These are phyloP conservation scores for Crithidia fasciculata DNA, from an alignment of 208 protist species.

Conservation along the genomic window DNA sequence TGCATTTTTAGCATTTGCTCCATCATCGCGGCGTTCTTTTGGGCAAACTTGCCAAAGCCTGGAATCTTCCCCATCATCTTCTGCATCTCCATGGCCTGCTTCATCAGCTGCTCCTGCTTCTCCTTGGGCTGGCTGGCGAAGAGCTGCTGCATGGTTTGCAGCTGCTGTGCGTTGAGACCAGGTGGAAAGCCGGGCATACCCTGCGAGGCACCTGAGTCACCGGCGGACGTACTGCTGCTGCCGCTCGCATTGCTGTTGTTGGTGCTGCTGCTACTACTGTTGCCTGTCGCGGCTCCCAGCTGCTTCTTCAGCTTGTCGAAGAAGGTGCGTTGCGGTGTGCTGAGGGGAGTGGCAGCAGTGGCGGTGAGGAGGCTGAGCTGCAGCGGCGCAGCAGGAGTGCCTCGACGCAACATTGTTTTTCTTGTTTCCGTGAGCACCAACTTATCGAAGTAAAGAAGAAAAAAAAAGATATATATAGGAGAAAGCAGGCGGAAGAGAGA, in stretches of 20 bases:
- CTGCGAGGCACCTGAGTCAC: background rate
- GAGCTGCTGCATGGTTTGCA: constrained; percentile 77
- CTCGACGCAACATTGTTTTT: constrained; percentile 22
- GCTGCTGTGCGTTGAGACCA: constrained; percentile 64
- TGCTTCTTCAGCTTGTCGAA: constrained; percentile 32
- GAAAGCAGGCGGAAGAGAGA: too few relatives aligned
- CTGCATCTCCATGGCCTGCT: constrained; percentile 84
- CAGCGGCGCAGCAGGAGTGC: constrained; percentile 17
- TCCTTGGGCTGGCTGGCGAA: constrained; percentile 77
- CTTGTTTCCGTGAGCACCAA: background rate
- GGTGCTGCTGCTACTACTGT: constrained; percentile 5
- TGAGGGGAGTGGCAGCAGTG: constrained; percentile 4
- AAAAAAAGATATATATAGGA: too few relatives aligned
- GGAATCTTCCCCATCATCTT: constrained; percentile 82
- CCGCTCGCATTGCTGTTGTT: constrained; percentile 1
- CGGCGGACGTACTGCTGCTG: background rate
- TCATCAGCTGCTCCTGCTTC: constrained; percentile 84
- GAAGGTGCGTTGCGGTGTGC: constrained; percentile 12
- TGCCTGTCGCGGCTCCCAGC: background rate
- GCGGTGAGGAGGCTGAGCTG: constrained; percentile 21
- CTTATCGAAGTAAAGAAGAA: too few relatives aligned
- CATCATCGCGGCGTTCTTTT: constrained; percentile 75
- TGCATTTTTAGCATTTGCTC: constrained; percentile 72
- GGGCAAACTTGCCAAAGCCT: constrained; percentile 65
- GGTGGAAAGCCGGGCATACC: constrained; percentile 41